Evolutionary conservation across 768 basidiomycete species (phyloP).

Genomic region (Pisolithus microcarpus): DNA sequence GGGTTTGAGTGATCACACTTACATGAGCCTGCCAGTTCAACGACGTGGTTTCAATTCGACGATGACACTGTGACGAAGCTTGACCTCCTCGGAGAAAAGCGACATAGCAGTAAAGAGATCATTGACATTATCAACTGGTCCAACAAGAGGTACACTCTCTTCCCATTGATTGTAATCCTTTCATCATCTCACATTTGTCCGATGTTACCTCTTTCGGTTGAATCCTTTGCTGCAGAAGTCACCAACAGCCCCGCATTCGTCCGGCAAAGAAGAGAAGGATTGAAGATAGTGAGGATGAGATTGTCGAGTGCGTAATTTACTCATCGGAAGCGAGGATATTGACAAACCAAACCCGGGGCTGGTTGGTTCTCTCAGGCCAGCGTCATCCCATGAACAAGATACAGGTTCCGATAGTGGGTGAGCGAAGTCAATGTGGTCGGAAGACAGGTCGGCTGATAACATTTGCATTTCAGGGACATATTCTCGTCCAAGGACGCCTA

Average conservation of each 20-base stretch:
- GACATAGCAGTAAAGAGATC: constrained; percentile 23
- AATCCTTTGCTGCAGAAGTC: constrained; percentile 12
- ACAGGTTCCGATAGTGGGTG: constrained; percentile 55
- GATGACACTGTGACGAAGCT: constrained; percentile 77
- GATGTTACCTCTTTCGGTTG: background rate
- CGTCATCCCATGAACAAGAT: constrained; percentile 11
- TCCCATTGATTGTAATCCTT: background rate
- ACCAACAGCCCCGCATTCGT: constrained; percentile 30
- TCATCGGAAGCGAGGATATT: constrained; percentile 7
- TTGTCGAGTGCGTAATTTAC: constrained; percentile 21
- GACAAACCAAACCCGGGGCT: background rate
- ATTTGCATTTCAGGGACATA: constrained; percentile 34
- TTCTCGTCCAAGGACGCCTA: constrained; percentile 80
- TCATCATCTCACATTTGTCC: background rate
- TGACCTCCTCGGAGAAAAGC: constrained; percentile 44
- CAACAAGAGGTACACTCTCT: constrained; percentile 22
- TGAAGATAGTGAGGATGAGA: constrained; percentile 55
- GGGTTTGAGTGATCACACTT: background rate
- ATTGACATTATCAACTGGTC: constrained; percentile 20
- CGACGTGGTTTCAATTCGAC: constrained; percentile 87
- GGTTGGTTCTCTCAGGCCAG: constrained; percentile 14
- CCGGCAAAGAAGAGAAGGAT: constrained; percentile 45
- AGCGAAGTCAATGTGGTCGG: constrained; percentile 80
- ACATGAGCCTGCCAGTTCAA: constrained; percentile 34
- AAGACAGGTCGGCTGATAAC: constrained; percentile 7